These are phyloP conservation scores for Phytophthora nicotianae DNA, from an alignment of 352 stramenopile genomes.

Conservation along the genomic window DNA sequence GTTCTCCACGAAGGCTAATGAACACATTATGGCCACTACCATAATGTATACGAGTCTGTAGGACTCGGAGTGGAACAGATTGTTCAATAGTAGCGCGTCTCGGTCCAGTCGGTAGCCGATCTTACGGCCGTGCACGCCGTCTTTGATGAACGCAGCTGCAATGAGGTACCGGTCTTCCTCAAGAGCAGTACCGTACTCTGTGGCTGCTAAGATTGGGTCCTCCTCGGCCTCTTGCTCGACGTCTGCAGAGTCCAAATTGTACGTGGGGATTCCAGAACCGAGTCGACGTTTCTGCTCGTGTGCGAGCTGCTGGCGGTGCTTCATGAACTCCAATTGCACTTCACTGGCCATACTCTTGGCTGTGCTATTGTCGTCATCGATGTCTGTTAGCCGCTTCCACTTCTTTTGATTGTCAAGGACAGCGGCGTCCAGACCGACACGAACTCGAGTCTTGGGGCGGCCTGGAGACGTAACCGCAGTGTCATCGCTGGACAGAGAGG, in stretches of 20 bases:
- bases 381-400: constrained; percentile 79
- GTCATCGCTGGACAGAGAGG: constrained; percentile 6
- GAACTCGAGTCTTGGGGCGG: constrained; percentile 40
- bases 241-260: constrained; percentile 29
- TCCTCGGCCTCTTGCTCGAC: constrained; percentile 25
- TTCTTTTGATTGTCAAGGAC: constrained; percentile 84
- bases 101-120: constrained; percentile 80
- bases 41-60: constrained; percentile 78
- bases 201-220: constrained; percentile 35
- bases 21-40: constrained; percentile 65
- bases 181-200: constrained; percentile 37
- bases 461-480: constrained; percentile 14
- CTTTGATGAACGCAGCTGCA: constrained; percentile 77
- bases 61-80: constrained; percentile 74
- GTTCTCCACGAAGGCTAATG: constrained; percentile 70
- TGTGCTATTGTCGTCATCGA: constrained; percentile 80
- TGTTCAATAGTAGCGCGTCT: constrained; percentile 67
- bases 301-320: constrained; percentile 53
- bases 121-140: constrained; percentile 85
- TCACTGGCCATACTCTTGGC: constrained; percentile 87
- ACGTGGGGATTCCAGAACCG: constrained; percentile 44
- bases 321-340: constrained; percentile 74
- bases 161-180: constrained; percentile 79
- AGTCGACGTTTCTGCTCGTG: constrained; percentile 46
- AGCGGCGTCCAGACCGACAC: constrained; percentile 65